A percentile compares a stretch with the other conserved stretches of the same genome.
These are phyloP conservation scores for Malus sieversii DNA, from an alignment of 306 rosid genomes.

Conservation along the genomic window DNA sequence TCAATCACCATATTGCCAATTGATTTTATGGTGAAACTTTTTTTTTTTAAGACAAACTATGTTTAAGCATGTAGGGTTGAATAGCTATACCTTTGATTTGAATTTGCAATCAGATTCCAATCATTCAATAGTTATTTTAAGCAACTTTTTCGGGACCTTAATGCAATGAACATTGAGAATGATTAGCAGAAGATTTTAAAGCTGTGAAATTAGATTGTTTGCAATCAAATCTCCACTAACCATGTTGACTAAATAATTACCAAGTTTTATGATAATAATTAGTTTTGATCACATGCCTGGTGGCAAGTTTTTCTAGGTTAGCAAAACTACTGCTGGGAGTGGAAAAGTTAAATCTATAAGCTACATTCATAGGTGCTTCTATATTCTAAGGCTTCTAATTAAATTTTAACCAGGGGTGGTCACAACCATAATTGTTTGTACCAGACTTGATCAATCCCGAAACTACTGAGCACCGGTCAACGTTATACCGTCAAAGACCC, in stretches of 20 bases:
- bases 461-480: too few species aligned
- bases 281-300: neutral
- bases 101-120: neutral
- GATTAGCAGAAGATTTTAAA: neutral
- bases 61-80: neutral
- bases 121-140: neutral
- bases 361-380: neutral
- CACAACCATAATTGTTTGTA: neutral
- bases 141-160: neutral
- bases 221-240: neutral
- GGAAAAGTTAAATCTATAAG: neutral
- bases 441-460: too few species aligned
- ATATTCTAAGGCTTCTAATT: neutral
- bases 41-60: too few species aligned
- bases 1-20: neutral
- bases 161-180: neutral
- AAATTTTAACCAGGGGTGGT: neutral
- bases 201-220: constrained; percentile 13
- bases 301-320: neutral
- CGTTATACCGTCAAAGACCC: too few species aligned
- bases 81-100: neutral
- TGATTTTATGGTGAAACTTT: too few species aligned
- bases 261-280: neutral
- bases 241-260: neutral
- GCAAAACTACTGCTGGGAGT: neutral